Conservation (phyloP, 768 basidiomycete genomes). For the Termitomyces sp. region DNA sequence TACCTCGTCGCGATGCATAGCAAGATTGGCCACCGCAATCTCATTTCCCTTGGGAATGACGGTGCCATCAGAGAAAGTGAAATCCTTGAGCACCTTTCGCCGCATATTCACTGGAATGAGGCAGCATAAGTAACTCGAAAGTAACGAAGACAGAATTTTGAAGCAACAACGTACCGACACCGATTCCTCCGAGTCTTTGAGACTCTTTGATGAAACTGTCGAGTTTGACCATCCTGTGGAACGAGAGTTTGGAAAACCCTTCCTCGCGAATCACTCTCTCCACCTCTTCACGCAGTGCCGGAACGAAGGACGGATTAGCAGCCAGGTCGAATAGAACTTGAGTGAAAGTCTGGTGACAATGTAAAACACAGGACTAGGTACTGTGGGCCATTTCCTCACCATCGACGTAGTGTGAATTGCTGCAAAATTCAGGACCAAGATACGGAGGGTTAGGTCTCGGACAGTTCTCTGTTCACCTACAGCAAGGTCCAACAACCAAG, state of each 20-base stretch:
- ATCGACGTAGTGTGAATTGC: conserved; percentile 26
- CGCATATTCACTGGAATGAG: conserved; percentile 13
- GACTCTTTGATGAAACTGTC: conserved; percentile 46
- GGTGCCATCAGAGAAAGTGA: conserved; percentile 24
- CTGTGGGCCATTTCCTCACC: conserved; percentile 5
- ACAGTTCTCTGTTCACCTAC: conserved; percentile 18
- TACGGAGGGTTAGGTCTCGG: conserved; percentile 17
- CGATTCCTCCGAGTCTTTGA: conserved; percentile 24
- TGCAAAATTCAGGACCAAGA: conserved; percentile 25
- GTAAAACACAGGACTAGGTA: not conserved
- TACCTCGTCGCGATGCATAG: conserved; percentile 12
- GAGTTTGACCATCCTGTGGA: conserved; percentile 38
- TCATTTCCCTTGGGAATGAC: conserved; percentile 22
- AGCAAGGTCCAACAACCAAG: conserved; percentile 26
- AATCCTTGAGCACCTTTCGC: conserved; percentile 17
- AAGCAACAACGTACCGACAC: conserved; percentile 19
- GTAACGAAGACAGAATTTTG: not conserved
- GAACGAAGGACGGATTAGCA: conserved; percentile 26
- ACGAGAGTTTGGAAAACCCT: conserved; percentile 31
- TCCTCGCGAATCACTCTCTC: conserved; percentile 27
- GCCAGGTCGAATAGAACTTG: conserved; percentile 35
- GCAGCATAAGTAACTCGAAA: not conserved
- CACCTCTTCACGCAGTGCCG: conserved; percentile 40
- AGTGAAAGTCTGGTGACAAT: conserved; percentile 27
- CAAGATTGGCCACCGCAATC: conserved; percentile 8